phyloP scores from a whole-genome alignment of 805 yeast genomes.

The Kazachstania kunashirensis region DNA sequence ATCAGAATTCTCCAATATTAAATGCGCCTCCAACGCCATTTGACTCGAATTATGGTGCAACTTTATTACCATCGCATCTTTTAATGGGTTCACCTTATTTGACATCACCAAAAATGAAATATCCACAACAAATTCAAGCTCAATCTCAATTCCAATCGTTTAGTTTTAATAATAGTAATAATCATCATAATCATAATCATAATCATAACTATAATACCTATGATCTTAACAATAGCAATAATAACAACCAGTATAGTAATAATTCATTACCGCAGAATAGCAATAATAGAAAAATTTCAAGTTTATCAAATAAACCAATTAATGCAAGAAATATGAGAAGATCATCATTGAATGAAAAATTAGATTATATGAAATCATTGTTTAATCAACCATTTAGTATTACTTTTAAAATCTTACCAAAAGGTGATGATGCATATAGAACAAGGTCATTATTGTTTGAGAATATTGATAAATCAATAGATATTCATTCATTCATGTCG shows the following conservation, averaged over 20 bases:
- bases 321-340: not conserved
- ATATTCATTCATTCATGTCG: conserved; percentile 23
- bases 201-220: too few species aligned
- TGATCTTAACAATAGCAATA: not conserved
- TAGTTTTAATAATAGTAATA: not conserved
- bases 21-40: conserved; percentile 44
- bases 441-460: conserved; percentile 26
- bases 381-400: conserved; percentile 16
- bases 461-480: conserved; percentile 17
- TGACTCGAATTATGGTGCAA: conserved; percentile 49
- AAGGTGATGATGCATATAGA: conserved; percentile 26
- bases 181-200: not conserved
- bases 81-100: conserved; percentile 52
- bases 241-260: not conserved
- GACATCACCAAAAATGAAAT: conserved; percentile 28
- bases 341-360: not conserved
- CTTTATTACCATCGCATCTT: conserved; percentile 54
- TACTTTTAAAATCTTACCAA: conserved; percentile 22
- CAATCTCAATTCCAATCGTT: not conserved
- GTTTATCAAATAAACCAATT: not conserved
- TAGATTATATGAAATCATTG: conserved; percentile 1
- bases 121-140: conserved; percentile 3
- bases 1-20: conserved; percentile 13
- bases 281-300: not conserved
- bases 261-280: not conserved